Percentiles rank a stretch among this genome's conserved stretches.
These are phyloP conservation scores for Aspergillus unguis DNA, from an alignment of 2,329 filamentous ascomycete species.

Conservation along the genomic window DNA sequence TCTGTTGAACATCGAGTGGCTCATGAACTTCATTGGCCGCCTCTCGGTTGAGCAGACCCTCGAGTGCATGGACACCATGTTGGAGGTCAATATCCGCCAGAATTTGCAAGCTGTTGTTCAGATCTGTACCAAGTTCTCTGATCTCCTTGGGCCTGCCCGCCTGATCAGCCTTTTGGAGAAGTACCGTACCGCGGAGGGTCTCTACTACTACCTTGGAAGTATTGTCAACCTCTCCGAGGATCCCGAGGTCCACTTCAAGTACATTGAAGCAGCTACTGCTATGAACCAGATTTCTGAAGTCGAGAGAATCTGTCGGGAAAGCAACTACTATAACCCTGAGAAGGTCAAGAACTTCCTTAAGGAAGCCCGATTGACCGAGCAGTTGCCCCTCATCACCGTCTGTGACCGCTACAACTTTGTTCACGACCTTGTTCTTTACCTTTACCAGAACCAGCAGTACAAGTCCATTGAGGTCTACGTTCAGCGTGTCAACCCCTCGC, in stretches of 20 bases:
- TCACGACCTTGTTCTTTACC: slow-evolving; percentile 89
- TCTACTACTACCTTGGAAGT: slow-evolving; percentile 97
- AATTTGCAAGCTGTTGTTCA: slow-evolving; percentile 94
- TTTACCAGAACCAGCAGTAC: slow-evolving; percentile 99
- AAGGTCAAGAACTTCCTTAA: slow-evolving; percentile 99
- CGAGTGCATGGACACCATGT: slow-evolving; percentile 93
- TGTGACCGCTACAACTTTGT: slow-evolving; percentile 99
- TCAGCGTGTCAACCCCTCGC: slow-evolving; percentile 87
- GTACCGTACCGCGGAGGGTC: slow-evolving; percentile 92
- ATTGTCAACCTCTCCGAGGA: slow-evolving; percentile 97
- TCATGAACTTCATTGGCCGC: slow-evolving; percentile 88
- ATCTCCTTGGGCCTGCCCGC: slow-evolving; percentile 80
- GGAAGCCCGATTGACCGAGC: slow-evolving; percentile 86
- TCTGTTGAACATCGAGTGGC: slow-evolving; percentile 86
- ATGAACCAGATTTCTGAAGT: slow-evolving; percentile 95
- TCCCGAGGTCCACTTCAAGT: slow-evolving; percentile 96
- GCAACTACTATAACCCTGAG: slow-evolving; percentile 82
- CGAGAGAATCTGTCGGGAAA: slow-evolving; percentile 94
- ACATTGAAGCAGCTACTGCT: slow-evolving; percentile 92
- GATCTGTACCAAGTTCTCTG: slow-evolving; percentile 96
- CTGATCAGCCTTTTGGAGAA: slow-evolving; percentile 95
- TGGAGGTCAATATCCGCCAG: slow-evolving; percentile 93
- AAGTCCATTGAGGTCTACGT: slow-evolving; percentile 98
- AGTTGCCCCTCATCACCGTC: slow-evolving; percentile 94
- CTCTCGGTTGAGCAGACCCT: slow-evolving; percentile 93